A percentile compares a stretch with the other conserved stretches of the same genome.
Evolutionary conservation across 352 stramenopile genomes (phyloP).

Genomic region (Globisporangium carolinianum): DNA sequence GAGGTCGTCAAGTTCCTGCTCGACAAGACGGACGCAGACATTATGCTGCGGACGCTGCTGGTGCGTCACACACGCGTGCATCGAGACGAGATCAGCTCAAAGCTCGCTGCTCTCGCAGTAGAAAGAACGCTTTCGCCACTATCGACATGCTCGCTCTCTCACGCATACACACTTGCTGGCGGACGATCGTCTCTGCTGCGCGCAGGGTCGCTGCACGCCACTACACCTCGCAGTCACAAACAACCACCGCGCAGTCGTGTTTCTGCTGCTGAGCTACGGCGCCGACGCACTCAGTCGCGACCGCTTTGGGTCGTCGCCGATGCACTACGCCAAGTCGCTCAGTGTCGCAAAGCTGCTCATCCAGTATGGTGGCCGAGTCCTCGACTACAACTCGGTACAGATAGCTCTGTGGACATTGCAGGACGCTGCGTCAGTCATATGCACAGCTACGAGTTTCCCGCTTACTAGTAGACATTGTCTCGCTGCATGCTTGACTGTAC

Average conservation of each 20-base stretch:
- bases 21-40: constrained; percentile 30
- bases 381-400: constrained; percentile 53
- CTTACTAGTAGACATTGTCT: background rate
- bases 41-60: constrained; percentile 63
- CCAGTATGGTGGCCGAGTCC: constrained; percentile 45
- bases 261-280: constrained; percentile 62
- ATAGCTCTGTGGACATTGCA: background rate
- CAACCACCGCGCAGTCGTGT: constrained; percentile 51
- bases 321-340: constrained; percentile 66
- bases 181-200: background rate
- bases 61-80: constrained; percentile 13
- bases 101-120: background rate
- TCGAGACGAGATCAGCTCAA: background rate
- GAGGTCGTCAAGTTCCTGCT: constrained; percentile 53
- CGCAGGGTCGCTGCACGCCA: constrained; percentile 50
- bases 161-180: too few relatives aligned
- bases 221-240: constrained; percentile 56
- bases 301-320: constrained; percentile 52
- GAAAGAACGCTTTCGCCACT: too few relatives aligned
- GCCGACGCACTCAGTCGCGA: constrained; percentile 46
- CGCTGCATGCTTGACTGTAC: background rate
- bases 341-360: constrained; percentile 59
- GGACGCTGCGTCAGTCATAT: too few relatives aligned
- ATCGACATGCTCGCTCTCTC: too few relatives aligned
- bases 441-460: too few relatives aligned